Conservation (phyloP, 2,329 filamentous ascomycete species). For the Diaporthe citriasiana region DNA sequence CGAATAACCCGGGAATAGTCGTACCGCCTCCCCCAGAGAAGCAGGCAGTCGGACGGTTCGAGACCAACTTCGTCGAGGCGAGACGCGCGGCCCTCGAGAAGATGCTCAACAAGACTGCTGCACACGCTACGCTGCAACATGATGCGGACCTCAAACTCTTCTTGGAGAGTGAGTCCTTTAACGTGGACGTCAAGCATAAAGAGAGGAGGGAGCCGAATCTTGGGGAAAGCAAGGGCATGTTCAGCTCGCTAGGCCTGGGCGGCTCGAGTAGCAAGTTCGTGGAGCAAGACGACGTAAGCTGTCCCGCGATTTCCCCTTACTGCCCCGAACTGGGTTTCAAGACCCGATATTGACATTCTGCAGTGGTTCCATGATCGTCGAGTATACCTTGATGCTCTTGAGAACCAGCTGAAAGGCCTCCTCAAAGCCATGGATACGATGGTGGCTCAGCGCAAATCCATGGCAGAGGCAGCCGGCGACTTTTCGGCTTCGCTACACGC, state of each 20-base stretch:
- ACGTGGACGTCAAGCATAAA: constrained; percentile 97
- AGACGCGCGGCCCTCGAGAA: constrained; percentile 92
- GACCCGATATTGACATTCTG: background rate
- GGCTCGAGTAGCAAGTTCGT: constrained; percentile 90
- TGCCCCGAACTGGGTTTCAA: background rate
- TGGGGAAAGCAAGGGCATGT: constrained; percentile 92
- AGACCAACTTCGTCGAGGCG: constrained; percentile 96
- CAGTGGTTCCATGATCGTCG: constrained; percentile 98
- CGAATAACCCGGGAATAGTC: constrained; percentile 94
- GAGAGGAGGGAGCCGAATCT: constrained; percentile 90
- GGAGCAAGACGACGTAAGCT: constrained; percentile 92
- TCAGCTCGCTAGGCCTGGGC: constrained; percentile 85
- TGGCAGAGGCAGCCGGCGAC: constrained; percentile 93
- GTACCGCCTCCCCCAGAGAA: constrained; percentile 98
- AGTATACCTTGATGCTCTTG: constrained; percentile 82
- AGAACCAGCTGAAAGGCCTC: constrained; percentile 84
- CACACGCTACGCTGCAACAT: constrained; percentile 90
- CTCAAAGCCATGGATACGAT: constrained; percentile 96
- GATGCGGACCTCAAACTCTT: constrained; percentile 96
- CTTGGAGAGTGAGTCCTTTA: constrained; percentile 95
- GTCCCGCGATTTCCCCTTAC: background rate
- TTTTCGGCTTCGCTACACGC: constrained; percentile 95
- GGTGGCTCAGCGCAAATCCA: constrained; percentile 89
- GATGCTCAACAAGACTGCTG: constrained; percentile 97
- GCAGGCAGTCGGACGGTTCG: constrained; percentile 95